phyloP scores from a whole-genome alignment of 805 yeast species.

The Saturnispora mendoncae region DNA sequence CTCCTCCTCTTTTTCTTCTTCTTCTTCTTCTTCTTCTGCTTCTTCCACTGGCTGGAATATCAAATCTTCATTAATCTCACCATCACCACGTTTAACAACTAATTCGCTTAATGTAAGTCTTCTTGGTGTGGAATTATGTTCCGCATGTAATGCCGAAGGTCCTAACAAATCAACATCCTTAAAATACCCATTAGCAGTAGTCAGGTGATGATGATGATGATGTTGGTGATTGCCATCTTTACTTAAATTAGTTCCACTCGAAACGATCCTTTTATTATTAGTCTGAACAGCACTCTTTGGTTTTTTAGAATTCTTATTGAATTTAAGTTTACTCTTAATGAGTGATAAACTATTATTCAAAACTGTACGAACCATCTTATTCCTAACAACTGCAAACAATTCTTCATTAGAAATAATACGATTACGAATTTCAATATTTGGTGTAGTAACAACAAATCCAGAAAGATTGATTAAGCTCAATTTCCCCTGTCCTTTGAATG shows the following conservation, averaged over 20 bases:
- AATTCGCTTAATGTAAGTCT: conserved; percentile 1
- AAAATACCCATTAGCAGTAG: conserved; percentile 6
- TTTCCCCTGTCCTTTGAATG: conserved; percentile 72
- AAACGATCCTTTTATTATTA: neutral
- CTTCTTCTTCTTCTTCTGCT: conserved; percentile 1
- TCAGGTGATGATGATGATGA: conserved; percentile 1
- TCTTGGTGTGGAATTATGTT: neutral
- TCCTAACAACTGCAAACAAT: conserved; percentile 50
- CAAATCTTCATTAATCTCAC: conserved; percentile 5
- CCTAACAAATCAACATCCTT: conserved; percentile 16
- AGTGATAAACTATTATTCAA: conserved; percentile 67
- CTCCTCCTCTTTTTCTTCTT: neutral
- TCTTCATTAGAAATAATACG: conserved; percentile 70
- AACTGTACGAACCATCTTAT: conserved; percentile 46
- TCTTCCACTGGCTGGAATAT: conserved; percentile 9
- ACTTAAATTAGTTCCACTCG: neutral
- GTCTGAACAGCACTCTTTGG: neutral
- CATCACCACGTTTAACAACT: neutral
- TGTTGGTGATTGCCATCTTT: neutral
- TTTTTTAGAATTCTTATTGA: conserved; percentile 1
- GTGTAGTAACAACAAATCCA: conserved; percentile 56
- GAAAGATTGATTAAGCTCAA: conserved; percentile 67
- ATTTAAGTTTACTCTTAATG: conserved; percentile 59
- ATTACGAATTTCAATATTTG: conserved; percentile 49
- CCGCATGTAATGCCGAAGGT: conserved; percentile 21